Conservation (phyloP, 495 filamentous ascomycete species). For the Sporormia fimetaria region DNA sequence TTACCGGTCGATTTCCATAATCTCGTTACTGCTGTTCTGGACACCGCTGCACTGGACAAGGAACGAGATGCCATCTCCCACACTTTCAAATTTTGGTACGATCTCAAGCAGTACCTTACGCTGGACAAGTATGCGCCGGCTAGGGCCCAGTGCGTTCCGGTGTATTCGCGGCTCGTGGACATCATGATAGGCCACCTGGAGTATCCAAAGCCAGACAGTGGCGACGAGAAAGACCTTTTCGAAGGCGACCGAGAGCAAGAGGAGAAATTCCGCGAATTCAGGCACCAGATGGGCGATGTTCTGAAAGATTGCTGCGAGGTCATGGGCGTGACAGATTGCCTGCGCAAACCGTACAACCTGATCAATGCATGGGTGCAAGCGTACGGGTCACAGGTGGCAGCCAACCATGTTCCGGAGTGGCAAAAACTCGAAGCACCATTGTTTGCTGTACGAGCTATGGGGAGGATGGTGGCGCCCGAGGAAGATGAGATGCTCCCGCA, state of each 20-base stretch:
- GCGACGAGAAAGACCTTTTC: conserved; percentile 72
- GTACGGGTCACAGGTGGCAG: conserved; percentile 62
- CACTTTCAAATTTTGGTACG: conserved; percentile 97
- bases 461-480: conserved; percentile 84
- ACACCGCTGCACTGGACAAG: conserved; percentile 76
- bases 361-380: conserved; percentile 80
- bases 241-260: conserved; percentile 92
- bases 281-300: conserved; percentile 95
- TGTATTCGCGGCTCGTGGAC: conserved; percentile 81
- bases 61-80: conserved; percentile 80
- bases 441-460: conserved; percentile 93
- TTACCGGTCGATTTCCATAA: conserved; percentile 67
- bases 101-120: conserved; percentile 90
- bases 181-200: conserved; percentile 87
- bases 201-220: conserved; percentile 65
- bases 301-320: conserved; percentile 96
- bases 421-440: conserved; percentile 90
- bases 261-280: conserved; percentile 93
- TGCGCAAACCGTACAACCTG: conserved; percentile 70
- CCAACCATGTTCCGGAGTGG: conserved; percentile 81
- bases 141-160: conserved; percentile 56
- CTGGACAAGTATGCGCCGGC: conserved; percentile 81
- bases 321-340: conserved; percentile 80
- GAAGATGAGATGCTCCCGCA: conserved; percentile 77
- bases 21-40: conserved; percentile 81